Percentiles rank a stretch among this genome's conserved stretches.
Evolutionary conservation across 1,139 yeast genomes (phyloP).

Genomic region (Candida glucosophila): DNA sequence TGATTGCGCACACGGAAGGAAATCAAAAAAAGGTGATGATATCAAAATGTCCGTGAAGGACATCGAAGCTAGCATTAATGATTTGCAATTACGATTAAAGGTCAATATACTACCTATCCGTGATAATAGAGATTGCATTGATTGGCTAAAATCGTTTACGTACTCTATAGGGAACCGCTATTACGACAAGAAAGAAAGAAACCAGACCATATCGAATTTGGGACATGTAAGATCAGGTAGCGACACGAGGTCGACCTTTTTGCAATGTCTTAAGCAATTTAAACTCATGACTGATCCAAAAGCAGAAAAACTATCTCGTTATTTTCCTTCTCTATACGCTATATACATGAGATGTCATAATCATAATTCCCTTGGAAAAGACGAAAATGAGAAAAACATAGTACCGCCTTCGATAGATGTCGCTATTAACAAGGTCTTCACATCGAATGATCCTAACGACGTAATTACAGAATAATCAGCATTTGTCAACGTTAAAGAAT

Average conservation of each 20-base stretch:
- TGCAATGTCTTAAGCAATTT: conserved; percentile 45
- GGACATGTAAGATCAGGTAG: conserved; percentile 49
- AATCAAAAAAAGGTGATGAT: conserved; percentile 7
- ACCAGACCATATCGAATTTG: conserved; percentile 44
- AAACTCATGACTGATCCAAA: conserved; percentile 45
- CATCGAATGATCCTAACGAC: conserved; percentile 44
- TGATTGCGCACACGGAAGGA: conserved; percentile 1
- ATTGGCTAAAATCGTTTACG: conserved; percentile 49
- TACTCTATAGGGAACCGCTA: conserved; percentile 45
- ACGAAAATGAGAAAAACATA: conserved; percentile 15
- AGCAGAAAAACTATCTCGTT: conserved; percentile 25
- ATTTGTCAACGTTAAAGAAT: not conserved
- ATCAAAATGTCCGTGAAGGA: conserved; percentile 27
- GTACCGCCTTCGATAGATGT: conserved; percentile 30
- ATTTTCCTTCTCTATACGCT: conserved; percentile 28
- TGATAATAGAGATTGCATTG: conserved; percentile 37
- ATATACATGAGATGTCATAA: conserved; percentile 22
- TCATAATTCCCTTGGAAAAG: conserved; percentile 23
- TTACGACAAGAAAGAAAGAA: conserved; percentile 49
- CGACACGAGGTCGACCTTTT: conserved; percentile 35
- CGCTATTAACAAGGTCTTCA: conserved; percentile 38
- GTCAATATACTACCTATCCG: conserved; percentile 42
- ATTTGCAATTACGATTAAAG: conserved; percentile 22
- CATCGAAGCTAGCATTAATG: conserved; percentile 20
- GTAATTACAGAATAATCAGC: conserved; percentile 8